Conservation (phyloP, 352 stramenopile genomes). For the Peronospora belbahrii region DNA sequence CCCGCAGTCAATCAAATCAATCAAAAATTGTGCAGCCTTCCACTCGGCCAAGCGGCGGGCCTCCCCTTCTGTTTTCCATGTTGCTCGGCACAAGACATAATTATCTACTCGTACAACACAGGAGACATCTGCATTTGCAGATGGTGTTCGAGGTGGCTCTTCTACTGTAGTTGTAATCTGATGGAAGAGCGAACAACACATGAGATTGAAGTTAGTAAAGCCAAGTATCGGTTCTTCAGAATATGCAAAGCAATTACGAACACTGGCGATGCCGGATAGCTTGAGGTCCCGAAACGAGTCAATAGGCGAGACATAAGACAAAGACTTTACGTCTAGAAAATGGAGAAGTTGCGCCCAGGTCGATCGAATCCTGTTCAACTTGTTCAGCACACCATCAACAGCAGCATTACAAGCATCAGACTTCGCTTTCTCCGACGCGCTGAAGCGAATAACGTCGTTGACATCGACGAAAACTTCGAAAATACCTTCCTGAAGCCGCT, state of each 20-base stretch:
- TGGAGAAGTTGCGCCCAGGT: conserved; percentile 62
- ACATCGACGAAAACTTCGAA: conserved; percentile 56
- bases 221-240: background rate
- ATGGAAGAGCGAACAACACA: background rate
- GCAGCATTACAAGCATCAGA: conserved; percentile 56
- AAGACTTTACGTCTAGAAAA: conserved; percentile 63
- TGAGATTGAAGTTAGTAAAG: background rate
- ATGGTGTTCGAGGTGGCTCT: conserved; percentile 14
- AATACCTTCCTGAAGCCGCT: conserved; percentile 44
- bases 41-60: conserved; percentile 43
- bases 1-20: conserved; percentile 63
- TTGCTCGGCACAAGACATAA: conserved; percentile 43
- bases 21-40: conserved; percentile 47
- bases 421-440: conserved; percentile 33
- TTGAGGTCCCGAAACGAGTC: conserved; percentile 58
- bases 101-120: conserved; percentile 36
- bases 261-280: conserved; percentile 54
- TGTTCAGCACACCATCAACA: conserved; percentile 47
- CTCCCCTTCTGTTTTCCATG: conserved; percentile 41
- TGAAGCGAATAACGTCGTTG: conserved; percentile 55
- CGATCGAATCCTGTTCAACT: conserved; percentile 42
- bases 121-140: conserved; percentile 17
- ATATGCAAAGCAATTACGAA: conserved; percentile 24
- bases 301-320: conserved; percentile 34
- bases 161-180: conserved; percentile 42